Base-by-base conservation (phyloP, 2,329 filamentous ascomycete genomes). In the Stagonosporopsis vannaccii region DNA sequence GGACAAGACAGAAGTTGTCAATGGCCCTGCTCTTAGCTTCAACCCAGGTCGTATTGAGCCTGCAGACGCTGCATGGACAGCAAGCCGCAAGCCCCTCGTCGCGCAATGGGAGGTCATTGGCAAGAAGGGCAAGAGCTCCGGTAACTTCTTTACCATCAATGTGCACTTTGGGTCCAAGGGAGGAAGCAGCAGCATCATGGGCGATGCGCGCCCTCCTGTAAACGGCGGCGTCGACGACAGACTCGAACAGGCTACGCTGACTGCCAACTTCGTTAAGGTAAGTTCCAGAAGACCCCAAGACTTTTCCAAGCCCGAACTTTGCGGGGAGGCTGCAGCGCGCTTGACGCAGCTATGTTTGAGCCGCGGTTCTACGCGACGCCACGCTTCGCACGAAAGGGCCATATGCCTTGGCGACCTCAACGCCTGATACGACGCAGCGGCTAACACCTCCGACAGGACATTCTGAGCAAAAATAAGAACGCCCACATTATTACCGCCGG, bases 11-110 rank as follows among this genome's bases (percentile, higher is more conserved):
- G 79, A 82, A 57, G 85, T 90, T 5, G 74, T 89, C 1, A 71
- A 80, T 1, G 83, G 82, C 2, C 83, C 85, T 0, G 77, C 76
- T n/a, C 81, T 91, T 35, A 86, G 82, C 63, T 88, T 81, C 74
- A 91, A 91, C 75, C 89, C 88, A 0, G 89, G 88, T 12, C 83
- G 84, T 37, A 87, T 91, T 65, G 87, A 88, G 47, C 87, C 88
- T 0, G 60, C 70, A 20, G 87, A 87, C 69, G 62, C 68, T 4
- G 87, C 85, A 0, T 91, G 86, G 84, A 76, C 75, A 3, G 77
- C 77, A 43, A 87, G 82, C 67, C 84, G 89, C 54, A 91, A 90
- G 77, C 88, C 89, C 2, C 77, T 91, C 0, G 86, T 81, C 0
- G 89, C 88, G 4, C 80, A 83, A 56, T 91, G 88, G 87, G 82